Percentiles rank a stretch among this genome's conserved stretches.
phyloP scores from a whole-genome alignment of 2,329 filamentous ascomycete genomes.

The Aureobasidium sp. region DNA sequence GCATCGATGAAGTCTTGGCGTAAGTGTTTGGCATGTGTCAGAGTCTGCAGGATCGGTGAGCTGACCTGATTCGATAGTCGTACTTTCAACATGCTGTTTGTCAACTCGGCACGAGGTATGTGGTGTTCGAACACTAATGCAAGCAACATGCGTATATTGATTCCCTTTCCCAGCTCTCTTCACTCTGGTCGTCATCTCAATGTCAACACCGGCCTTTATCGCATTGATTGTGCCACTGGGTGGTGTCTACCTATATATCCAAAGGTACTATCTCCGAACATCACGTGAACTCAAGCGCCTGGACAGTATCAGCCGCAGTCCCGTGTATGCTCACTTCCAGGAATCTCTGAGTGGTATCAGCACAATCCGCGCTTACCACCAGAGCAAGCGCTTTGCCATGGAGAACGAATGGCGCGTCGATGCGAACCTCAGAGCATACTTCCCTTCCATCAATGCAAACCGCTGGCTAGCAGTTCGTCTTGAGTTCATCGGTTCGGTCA shows the following conservation, averaged over 20 bases:
- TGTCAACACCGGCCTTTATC: slow-evolving; percentile 72
- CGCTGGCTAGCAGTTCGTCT: slow-evolving; percentile 92
- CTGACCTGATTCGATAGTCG: slow-evolving; percentile 43
- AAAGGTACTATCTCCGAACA: slow-evolving; percentile 92
- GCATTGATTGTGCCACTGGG: slow-evolving; percentile 73
- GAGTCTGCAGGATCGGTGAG: slow-evolving; percentile 4
- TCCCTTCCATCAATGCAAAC: slow-evolving; percentile 83
- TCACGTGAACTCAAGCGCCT: slow-evolving; percentile 94
- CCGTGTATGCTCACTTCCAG: slow-evolving; percentile 97
- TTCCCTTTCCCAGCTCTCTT: slow-evolving; percentile 49
- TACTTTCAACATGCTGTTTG: slow-evolving; percentile 85
- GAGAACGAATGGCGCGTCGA: slow-evolving; percentile 99
- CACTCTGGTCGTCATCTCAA: slow-evolving; percentile 78
- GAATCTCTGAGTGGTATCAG: slow-evolving; percentile 90
- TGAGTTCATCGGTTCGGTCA: slow-evolving; percentile 89
- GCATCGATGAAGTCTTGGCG: slow-evolving; percentile 86
- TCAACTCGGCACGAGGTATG: slow-evolving; percentile 44
- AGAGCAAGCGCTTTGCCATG: slow-evolving; percentile 76
- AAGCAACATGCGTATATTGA: slow-evolving; percentile 12
- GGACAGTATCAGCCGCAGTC: slow-evolving; percentile 90
- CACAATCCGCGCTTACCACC: slow-evolving; percentile 90
- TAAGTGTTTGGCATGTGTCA: slow-evolving; percentile 30
- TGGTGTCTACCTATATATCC: slow-evolving; percentile 81
- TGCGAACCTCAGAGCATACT: slow-evolving; percentile 88
- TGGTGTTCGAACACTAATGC: slow-evolving; percentile 16